Conservation (phyloP, 139 green algal genomes). For the Eudorina sp. region DNA sequence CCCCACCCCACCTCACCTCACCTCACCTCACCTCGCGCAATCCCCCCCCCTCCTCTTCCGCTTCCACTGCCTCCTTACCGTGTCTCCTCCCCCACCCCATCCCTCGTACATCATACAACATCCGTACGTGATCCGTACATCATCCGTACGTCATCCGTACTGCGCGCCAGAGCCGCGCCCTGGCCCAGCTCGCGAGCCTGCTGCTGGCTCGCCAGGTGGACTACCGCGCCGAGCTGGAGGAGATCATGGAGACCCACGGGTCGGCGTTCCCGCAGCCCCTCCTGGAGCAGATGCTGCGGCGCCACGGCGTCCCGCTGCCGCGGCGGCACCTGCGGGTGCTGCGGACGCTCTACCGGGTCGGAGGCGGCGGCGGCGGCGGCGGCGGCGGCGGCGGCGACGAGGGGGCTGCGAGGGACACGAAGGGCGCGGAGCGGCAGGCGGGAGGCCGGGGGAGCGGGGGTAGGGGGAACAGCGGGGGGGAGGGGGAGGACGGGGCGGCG, state of each 20-base stretch:
- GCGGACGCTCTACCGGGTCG: neutral
- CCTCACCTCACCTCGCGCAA: too few species aligned
- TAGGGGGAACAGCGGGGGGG: neutral
- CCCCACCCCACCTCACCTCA: too few species aligned
- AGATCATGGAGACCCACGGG: conserved; percentile 17
- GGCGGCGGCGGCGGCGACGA: neutral
- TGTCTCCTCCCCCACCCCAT: too few species aligned
- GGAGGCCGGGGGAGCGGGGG: neutral
- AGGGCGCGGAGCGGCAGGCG: neutral
- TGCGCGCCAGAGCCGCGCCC: neutral
- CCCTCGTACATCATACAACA: too few species aligned
- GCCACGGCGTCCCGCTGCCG: neutral
- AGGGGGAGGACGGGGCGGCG: neutral
- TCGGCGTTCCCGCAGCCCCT: neutral
- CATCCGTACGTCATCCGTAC: too few species aligned
- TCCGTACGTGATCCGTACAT: too few species aligned
- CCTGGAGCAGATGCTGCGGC: neutral
- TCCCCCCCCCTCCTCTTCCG: too few species aligned
- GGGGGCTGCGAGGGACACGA: neutral
- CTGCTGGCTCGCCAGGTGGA: conserved; percentile 11
- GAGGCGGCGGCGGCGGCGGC: neutral
- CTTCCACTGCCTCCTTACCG: too few species aligned
- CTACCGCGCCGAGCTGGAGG: conserved; percentile 26
- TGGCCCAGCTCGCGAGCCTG: neutral
- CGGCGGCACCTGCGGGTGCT: neutral